Evolutionary conservation across 768 basidiomycete species (phyloP).

Genomic region (Collybia mongolica): DNA sequence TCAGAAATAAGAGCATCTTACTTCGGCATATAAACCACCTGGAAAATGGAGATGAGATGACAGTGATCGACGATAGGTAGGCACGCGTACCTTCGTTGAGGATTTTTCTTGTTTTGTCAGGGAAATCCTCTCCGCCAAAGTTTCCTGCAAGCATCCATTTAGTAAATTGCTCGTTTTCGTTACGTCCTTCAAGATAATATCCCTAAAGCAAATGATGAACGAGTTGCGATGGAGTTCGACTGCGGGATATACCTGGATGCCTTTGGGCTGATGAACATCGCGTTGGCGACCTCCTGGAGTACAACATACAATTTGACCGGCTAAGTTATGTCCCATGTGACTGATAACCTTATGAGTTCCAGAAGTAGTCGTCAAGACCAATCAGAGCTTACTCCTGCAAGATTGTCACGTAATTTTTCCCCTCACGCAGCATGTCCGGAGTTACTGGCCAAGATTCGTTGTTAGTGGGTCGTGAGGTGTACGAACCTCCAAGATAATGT

Average conservation of each 20-base stretch:
- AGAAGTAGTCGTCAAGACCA: too few species aligned
- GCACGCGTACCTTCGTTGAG: slow-evolving; percentile 12
- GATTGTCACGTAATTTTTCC: slow-evolving; percentile 10
- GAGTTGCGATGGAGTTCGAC: too few species aligned
- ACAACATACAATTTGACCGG: slow-evolving; percentile 16
- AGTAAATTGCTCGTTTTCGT: slow-evolving; percentile 7
- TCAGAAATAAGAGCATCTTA: neutral
- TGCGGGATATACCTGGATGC: slow-evolving; percentile 8
- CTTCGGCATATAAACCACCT: slow-evolving; percentile 16
- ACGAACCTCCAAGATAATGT: slow-evolving; percentile 11
- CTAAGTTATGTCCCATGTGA: slow-evolving; percentile 18
- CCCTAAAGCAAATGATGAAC: neutral
- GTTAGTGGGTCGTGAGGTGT: slow-evolving; percentile 12
- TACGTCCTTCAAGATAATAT: slow-evolving; percentile 14
- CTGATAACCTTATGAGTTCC: neutral
- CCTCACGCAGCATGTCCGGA: slow-evolving; percentile 8
- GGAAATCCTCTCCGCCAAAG: slow-evolving; percentile 11
- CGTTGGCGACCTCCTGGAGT: slow-evolving; percentile 16
- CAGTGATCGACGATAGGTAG: neutral
- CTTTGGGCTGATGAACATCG: slow-evolving; percentile 15
- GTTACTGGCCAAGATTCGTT: slow-evolving; percentile 12
- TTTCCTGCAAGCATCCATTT: slow-evolving; percentile 16
- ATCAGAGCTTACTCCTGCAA: slow-evolving; percentile 11
- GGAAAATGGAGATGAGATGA: neutral
- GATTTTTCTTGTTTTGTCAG: slow-evolving; percentile 14